Evolutionary conservation across 2,329 filamentous ascomycete genomes (phyloP), one percentile per base, ranked within the genome.

Genomic region (Penicillium thymicola): DNA sequence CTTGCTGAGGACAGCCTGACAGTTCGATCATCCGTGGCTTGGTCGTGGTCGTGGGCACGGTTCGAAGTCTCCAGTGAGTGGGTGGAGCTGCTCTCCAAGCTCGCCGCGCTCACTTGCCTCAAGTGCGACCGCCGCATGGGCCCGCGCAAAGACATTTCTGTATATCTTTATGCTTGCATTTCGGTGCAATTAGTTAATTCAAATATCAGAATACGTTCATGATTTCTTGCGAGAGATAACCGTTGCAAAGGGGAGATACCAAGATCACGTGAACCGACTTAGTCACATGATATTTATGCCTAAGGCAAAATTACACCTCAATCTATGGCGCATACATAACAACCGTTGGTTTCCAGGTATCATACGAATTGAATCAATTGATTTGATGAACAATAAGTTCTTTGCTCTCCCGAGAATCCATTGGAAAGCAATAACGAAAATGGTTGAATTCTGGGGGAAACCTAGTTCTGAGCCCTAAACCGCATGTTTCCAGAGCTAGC

Each of bases 61-160:
- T 67, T 64, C 30, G 65, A 60, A 42, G 66, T 57, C 54, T 67
- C 68, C 49, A 67, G 60, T n/a, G 72, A 67, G 56, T 66, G 66
- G 52, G 70, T 69, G 53, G 68, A 71, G 53, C 69, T 59, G 37
- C 70, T 69, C 49, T 73, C 74, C 57, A 75, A 59, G 61, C 72
- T 75, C 45, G 73, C 70, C 45, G 73, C 70, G 60, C 73, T 75
- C 59, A 76, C 72, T 64, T 76, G 73, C 56, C 72, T 68, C 50
- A 75, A 66, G 62, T 76, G 74, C 47, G 72, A 75, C 58, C 70
- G 72, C 64, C 70, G 73, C 60, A 71, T 68, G 48, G 72, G 70
- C 60, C 71, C 74, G 54, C 71, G 71, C 59, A 72, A 61, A 61
- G 73, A 72, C 74, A 76, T 76, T 53, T 36, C 18, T 70, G 62